Conservation (phyloP, 805 yeast species). For the Lipomyces mesembrius region DNA sequence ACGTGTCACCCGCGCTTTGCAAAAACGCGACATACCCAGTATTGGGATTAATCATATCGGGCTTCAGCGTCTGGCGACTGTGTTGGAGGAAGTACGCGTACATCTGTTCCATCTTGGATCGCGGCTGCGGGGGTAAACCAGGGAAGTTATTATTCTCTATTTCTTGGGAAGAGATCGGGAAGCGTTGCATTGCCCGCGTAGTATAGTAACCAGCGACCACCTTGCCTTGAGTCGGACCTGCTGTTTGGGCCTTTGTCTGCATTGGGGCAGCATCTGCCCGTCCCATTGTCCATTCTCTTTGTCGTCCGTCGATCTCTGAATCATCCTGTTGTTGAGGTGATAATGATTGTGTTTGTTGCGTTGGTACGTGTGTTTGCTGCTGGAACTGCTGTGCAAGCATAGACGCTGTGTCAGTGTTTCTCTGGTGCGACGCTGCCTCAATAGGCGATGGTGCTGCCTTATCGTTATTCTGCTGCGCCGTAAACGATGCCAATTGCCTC, state of each 20-base stretch:
- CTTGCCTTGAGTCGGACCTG: neutral
- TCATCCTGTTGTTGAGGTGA: constrained; percentile 5
- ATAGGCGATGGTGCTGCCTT: neutral
- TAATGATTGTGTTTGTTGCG: neutral
- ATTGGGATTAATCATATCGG: constrained; percentile 9
- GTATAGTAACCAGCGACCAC: constrained; percentile 8
- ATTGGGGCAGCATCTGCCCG: neutral
- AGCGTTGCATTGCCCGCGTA: constrained; percentile 20
- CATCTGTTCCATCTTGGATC: constrained; percentile 24
- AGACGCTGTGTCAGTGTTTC: neutral
- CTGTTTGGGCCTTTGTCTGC: neutral
- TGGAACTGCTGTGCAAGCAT: neutral
- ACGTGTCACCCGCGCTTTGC: constrained; percentile 17
- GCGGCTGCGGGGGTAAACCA: constrained; percentile 25
- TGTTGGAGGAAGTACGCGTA: constrained; percentile 1
- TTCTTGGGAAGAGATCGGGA: constrained; percentile 6
- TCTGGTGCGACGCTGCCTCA: neutral
- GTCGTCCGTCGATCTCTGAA: neutral
- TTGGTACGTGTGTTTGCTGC: neutral
- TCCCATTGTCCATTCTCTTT: neutral
- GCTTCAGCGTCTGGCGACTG: constrained; percentile 9
- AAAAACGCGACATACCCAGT: constrained; percentile 9
- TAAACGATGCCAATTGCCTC: neutral
- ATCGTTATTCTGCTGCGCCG: neutral
- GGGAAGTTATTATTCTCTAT: constrained; percentile 14